phyloP scores from a whole-genome alignment of 352 stramenopile species.

The Phytopythium litorale region DNA sequence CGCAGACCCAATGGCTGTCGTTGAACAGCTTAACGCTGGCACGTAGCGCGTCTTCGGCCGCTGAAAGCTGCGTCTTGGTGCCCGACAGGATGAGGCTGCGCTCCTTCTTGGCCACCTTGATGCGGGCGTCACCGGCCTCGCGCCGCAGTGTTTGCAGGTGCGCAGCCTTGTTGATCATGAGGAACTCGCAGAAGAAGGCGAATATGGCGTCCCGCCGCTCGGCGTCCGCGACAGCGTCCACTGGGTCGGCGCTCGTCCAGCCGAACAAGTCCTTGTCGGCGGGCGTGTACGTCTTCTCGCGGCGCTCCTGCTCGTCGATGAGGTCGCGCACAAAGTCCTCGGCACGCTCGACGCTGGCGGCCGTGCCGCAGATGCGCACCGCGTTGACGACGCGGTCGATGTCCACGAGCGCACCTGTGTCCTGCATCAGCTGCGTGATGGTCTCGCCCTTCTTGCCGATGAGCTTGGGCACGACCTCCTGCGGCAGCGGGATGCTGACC shows the following conservation, averaged over 20 bases:
- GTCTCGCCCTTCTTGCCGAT: conserved; percentile 85
- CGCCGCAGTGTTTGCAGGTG: conserved; percentile 61
- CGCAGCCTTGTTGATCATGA: conserved; percentile 73
- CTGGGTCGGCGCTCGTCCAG: conserved; percentile 3
- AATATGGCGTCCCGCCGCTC: conserved; percentile 49
- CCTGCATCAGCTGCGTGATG: conserved; percentile 82
- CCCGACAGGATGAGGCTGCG: conserved; percentile 56
- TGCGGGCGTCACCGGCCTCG: conserved; percentile 49
- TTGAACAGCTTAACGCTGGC: conserved; percentile 56
- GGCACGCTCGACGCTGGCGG: conserved; percentile 49
- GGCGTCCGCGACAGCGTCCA: conserved; percentile 4
- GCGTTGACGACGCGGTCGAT: conserved; percentile 79
- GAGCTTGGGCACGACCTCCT: conserved; percentile 75
- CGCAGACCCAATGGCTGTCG: conserved; percentile 48
- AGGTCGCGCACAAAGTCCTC: conserved; percentile 59
- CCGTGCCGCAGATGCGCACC: conserved; percentile 55
- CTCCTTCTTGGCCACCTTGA: conserved; percentile 72
- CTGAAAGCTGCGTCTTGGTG: conserved; percentile 60
- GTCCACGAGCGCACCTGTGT: conserved; percentile 66
- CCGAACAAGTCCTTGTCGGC: conserved; percentile 41
- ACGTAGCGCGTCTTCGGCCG: conserved; percentile 58
- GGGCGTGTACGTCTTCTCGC: conserved; percentile 47
- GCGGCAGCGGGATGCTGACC: conserved; percentile 55
- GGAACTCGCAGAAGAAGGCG: conserved; percentile 72
- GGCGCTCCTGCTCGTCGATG: conserved; percentile 59